A percentile compares a stretch with the other conserved stretches of the same genome.
Evolutionary conservation across 2,329 filamentous ascomycete genomes (phyloP).

Genomic region (Rasamsonia emersonii): DNA sequence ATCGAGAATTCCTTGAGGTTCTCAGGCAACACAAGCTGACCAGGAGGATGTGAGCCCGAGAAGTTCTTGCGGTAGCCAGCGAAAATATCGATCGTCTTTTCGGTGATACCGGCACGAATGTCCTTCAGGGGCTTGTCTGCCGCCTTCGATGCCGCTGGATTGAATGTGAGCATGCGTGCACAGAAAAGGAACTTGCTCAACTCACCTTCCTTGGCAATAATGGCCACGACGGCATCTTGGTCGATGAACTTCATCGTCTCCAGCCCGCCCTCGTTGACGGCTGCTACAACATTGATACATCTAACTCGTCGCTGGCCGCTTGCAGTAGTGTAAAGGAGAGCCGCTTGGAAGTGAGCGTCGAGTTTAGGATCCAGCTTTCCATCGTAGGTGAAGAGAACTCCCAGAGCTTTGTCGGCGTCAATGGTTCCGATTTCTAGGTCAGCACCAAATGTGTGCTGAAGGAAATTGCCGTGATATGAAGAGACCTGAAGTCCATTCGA

Average conservation of each 20-base stretch:
- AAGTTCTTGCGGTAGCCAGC: conserved; percentile 90
- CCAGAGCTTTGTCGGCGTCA: conserved; percentile 88
- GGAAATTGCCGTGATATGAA: conserved; percentile 92
- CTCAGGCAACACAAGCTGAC: conserved; percentile 90
- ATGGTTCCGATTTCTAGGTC: conserved; percentile 90
- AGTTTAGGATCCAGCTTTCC: conserved; percentile 95
- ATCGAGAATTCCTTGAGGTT: conserved; percentile 94
- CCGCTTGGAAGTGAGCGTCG: conserved; percentile 95
- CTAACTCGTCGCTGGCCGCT: conserved; percentile 81
- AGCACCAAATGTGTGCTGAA: conserved; percentile 89
- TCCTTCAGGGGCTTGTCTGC: conserved; percentile 72
- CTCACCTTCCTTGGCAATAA: conserved; percentile 76
- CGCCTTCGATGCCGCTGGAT: conserved; percentile 68
- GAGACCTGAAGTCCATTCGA: conserved; percentile 92
- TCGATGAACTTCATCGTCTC: conserved; percentile 89
- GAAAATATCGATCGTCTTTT: conserved; percentile 88
- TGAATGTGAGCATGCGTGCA: conserved; percentile 14
- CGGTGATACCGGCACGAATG: conserved; percentile 70
- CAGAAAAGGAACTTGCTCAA: conserved; percentile 4
- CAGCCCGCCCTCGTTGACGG: conserved; percentile 74
- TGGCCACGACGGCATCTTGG: conserved; percentile 81
- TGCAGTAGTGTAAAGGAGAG: conserved; percentile 87
- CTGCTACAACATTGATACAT: conserved; percentile 88
- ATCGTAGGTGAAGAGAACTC: conserved; percentile 87
- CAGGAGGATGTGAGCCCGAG: conserved; percentile 74